Conservation (phyloP, 129 eudicot genomes). For the Erigeron canadensis region DNA sequence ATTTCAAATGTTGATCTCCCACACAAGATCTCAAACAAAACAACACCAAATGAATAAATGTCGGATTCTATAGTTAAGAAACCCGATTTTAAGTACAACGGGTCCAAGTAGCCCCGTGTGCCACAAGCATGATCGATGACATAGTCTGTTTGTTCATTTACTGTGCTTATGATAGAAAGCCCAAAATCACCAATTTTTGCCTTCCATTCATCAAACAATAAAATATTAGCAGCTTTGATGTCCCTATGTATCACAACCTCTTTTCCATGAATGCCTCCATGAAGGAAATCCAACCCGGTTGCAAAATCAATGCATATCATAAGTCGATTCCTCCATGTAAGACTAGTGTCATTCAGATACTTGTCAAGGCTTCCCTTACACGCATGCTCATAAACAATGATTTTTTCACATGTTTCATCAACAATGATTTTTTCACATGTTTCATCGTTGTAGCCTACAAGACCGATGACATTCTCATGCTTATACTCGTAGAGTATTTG, state of each 20-base stretch:
- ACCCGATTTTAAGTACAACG: not conserved
- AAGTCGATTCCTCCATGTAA: constrained; percentile 1
- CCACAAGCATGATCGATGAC: not conserved
- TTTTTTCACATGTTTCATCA: too few relatives aligned
- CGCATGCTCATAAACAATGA: not conserved
- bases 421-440: not conserved
- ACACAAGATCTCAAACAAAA: not conserved
- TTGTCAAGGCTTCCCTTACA: not conserved
- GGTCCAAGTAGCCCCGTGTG: not conserved
- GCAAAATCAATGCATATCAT: not conserved
- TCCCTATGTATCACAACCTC: constrained; percentile 6
- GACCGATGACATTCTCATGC: not conserved
- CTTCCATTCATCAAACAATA: not conserved
- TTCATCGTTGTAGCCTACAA: not conserved
- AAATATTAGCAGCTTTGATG: not conserved
- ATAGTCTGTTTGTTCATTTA: not conserved
- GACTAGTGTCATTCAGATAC: not conserved
- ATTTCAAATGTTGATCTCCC: not conserved
- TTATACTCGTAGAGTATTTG: not conserved
- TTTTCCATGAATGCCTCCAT: not conserved
- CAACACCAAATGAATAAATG: constrained; percentile 3
- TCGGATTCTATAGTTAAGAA: not conserved
- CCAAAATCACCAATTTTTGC: not conserved
- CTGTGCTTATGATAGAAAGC: not conserved
- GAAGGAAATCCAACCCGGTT: not conserved